phyloP scores from a whole-genome alignment of 1,284 basidiomycete species.

The Ganoderma sp. region DNA sequence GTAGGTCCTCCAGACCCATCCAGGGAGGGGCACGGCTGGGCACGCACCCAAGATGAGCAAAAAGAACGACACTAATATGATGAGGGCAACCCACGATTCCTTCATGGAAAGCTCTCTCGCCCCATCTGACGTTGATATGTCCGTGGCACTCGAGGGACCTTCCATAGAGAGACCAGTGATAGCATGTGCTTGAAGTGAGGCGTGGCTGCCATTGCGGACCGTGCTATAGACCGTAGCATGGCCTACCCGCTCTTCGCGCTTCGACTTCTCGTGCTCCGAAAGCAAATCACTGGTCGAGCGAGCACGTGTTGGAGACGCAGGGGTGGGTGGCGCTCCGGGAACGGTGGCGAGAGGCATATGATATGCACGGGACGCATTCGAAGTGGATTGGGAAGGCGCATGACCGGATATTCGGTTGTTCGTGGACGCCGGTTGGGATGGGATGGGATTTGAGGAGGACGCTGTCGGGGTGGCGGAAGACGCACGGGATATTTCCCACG shows the following conservation, averaged over 20 bases:
- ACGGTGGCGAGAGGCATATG: constrained; percentile 27
- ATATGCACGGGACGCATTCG: constrained; percentile 33
- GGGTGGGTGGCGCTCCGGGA: constrained; percentile 29
- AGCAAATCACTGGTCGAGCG: constrained; percentile 64
- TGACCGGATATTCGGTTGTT: constrained; percentile 23
- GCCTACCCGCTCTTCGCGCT: constrained; percentile 38
- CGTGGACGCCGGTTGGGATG: constrained; percentile 41
- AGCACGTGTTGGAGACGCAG: constrained; percentile 54
- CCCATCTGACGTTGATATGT: constrained; percentile 30
- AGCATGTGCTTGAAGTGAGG: constrained; percentile 29
- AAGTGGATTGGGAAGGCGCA: constrained; percentile 44
- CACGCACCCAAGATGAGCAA: not conserved
- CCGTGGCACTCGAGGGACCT: constrained; percentile 25
- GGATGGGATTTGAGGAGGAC: constrained; percentile 43
- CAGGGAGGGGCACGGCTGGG: constrained; percentile 69
- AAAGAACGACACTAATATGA: not conserved
- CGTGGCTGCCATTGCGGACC: constrained; percentile 30
- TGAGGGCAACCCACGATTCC: constrained; percentile 40
- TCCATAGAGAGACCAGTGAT: constrained; percentile 22
- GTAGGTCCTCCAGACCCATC: constrained; percentile 73
- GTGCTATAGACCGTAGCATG: constrained; percentile 27
- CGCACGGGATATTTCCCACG: constrained; percentile 58
- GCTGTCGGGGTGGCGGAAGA: constrained; percentile 57
- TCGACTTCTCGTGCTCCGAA: constrained; percentile 53
- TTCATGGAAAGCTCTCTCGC: constrained; percentile 32